Conservation (phyloP, 805 yeast genomes). For the Maudiozyma bulderi region DNA sequence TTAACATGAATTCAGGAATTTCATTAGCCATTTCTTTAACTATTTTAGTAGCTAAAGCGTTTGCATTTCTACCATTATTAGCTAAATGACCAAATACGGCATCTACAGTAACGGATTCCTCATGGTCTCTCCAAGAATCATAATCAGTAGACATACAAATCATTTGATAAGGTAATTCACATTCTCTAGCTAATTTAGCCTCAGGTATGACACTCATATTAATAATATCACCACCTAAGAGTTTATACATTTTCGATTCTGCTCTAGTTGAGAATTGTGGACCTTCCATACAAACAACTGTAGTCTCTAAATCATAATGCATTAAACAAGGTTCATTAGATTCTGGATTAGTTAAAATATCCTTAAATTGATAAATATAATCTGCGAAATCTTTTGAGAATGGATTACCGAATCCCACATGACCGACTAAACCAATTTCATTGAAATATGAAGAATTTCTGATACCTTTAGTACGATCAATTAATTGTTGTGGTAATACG, state of each 20-base stretch:
- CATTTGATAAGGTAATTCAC: conserved; percentile 95
- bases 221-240: conserved; percentile 91
- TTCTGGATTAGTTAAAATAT: conserved; percentile 47
- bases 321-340: conserved; percentile 55
- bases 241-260: conserved; percentile 75
- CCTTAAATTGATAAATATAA: conserved; percentile 50
- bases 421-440: conserved; percentile 90
- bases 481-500: conserved; percentile 91
- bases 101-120: conserved; percentile 96
- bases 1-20: conserved; percentile 41
- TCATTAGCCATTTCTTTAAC: conserved; percentile 58
- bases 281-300: conserved; percentile 96
- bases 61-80: conserved; percentile 84
- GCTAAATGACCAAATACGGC: conserved; percentile 84
- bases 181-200: conserved; percentile 92
- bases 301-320: conserved; percentile 58
- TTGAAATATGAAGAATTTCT: conserved; percentile 78
- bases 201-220: conserved; percentile 98
- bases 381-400: conserved; percentile 68
- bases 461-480: conserved; percentile 94
- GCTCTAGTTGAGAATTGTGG: conserved; percentile 97
- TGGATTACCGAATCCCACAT: conserved; percentile 96
- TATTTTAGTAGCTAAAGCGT: conserved; percentile 58
- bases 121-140: conserved; percentile 95
- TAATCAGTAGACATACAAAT: conserved; percentile 98